A percentile compares a stretch with the other conserved stretches of the same genome.
Evolutionary conservation across 2,329 filamentous ascomycete genomes (phyloP).

Genomic region (Colletotrichum paranaense): DNA sequence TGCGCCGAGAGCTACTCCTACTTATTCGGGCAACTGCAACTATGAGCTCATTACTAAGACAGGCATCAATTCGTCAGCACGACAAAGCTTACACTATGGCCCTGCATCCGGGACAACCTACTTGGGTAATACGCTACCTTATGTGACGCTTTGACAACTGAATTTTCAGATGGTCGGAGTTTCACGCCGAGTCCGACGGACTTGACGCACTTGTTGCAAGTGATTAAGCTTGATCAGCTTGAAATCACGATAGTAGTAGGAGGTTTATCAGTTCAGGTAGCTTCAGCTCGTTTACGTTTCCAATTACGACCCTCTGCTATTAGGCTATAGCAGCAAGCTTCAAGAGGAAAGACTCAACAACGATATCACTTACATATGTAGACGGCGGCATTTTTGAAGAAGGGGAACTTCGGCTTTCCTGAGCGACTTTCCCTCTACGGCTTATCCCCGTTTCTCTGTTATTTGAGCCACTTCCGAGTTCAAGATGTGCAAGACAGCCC

Average conservation of each 20-base stretch:
- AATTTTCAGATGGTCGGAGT: not conserved
- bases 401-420: no score
- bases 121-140: not conserved
- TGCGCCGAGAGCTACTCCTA: not conserved
- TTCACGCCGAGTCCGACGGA: not conserved
- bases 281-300: not conserved
- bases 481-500: no score
- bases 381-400: no score
- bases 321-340: no score
- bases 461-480: no score
- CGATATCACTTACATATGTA: no score
- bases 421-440: no score
- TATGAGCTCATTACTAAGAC: not conserved
- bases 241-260: not conserved
- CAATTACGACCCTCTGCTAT: no score
- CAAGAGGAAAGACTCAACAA: no score
- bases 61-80: not conserved
- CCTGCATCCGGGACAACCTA: not conserved
- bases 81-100: not conserved
- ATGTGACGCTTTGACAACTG: not conserved
- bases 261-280: not conserved
- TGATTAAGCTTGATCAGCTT: not conserved
- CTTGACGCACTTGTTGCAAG: not conserved
- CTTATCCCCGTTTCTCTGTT: no score
- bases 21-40: not conserved